A percentile compares a stretch with the other conserved stretches of the same genome.
phyloP scores from a whole-genome alignment of 2,329 filamentous ascomycete species.

The Cercospora sesami region DNA sequence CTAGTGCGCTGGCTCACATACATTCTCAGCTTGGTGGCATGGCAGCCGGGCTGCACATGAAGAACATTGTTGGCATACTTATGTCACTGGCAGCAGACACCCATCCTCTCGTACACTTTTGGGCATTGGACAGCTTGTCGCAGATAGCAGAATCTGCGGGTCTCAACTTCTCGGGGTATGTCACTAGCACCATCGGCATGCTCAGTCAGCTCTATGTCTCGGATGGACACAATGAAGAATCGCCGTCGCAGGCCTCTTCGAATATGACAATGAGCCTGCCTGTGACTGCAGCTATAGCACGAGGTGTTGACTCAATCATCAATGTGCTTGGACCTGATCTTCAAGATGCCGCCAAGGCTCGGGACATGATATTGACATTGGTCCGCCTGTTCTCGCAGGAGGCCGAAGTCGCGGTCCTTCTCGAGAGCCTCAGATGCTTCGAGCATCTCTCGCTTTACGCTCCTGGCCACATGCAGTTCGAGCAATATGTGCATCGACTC shows the following conservation, averaged over 20 bases:
- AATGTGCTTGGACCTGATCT: slow-evolving; percentile 95
- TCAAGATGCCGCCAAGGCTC: slow-evolving; percentile 86
- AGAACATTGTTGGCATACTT: slow-evolving; percentile 95
- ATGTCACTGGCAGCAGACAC: slow-evolving; percentile 96
- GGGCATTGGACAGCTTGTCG: slow-evolving; percentile 86
- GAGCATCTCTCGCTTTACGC: slow-evolving; percentile 93
- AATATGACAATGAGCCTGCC: slow-evolving; percentile 86
- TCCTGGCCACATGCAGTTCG: slow-evolving; percentile 80
- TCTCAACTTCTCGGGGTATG: slow-evolving; percentile 85
- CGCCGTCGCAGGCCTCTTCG: slow-evolving; percentile 75
- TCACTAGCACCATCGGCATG: slow-evolving; percentile 88
- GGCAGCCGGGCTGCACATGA: slow-evolving; percentile 93
- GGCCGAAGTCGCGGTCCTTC: slow-evolving; percentile 68
- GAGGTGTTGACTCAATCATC: slow-evolving; percentile 91
- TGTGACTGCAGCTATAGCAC: slow-evolving; percentile 77
- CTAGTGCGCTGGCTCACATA: slow-evolving; percentile 88
- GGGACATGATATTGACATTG: slow-evolving; percentile 85
- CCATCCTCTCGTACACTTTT: slow-evolving; percentile 92
- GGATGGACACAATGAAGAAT: slow-evolving; percentile 87
- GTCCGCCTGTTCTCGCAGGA: slow-evolving; percentile 74
- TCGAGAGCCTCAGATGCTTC: slow-evolving; percentile 76
- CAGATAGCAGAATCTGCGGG: slow-evolving; percentile 89
- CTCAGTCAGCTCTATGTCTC: slow-evolving; percentile 88
- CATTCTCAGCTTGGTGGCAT: slow-evolving; percentile 95
- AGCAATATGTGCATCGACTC: slow-evolving; percentile 76